Base-by-base conservation (phyloP, 805 yeast genomes). In the Isabelozyma gotoi region DNA sequence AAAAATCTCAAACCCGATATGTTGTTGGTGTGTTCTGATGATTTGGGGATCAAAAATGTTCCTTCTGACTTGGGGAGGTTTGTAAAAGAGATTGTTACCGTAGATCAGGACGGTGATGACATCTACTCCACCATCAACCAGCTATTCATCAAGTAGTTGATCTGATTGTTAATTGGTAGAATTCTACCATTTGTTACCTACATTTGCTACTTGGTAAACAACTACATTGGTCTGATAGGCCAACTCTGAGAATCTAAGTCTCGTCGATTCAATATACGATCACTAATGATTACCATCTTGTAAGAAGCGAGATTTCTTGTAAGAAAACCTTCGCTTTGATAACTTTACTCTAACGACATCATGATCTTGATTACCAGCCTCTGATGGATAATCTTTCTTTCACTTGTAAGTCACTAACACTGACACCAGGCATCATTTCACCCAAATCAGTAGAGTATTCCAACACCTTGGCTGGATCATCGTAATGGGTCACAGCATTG, bases 391-490 rank as follows among this genome's bases (percentile, higher is more conserved):
- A 61, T 41, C 70, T 74, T 49, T 78, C 79, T 14, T 62, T 59
- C 33, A 68, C 68, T 42, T 57, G 65, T 52, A 82, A 72, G 33
- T 77, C 66, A 43, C 74, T 77, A 44, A 82, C 80, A 44, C 81
- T 77, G 38, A 80, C 74, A 43, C 94, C 94, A 46, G 81, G 80
- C 92, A 85, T 85, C 61, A 83, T 77, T 49, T 83, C 82, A 39
- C 94, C 94, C 50, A 85, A 73, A 53, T 81, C 85, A 32, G 83
- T 81, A 38, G 88, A 82, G 48, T 73, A 80, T 57, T 83, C 84
- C 59, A 85, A 75, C 19, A 85, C 63, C 53, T 76, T 73, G 51
- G 59, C 56, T 18, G 89, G 78, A 53, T 84, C 85, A 46, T 81
- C 66, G 71, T 67, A 86, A 58, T 83, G 78, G 35, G 89, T 84